Base-by-base conservation (phyloP, 345 rosid genomes). In the Eucalyptus marginata region DNA sequence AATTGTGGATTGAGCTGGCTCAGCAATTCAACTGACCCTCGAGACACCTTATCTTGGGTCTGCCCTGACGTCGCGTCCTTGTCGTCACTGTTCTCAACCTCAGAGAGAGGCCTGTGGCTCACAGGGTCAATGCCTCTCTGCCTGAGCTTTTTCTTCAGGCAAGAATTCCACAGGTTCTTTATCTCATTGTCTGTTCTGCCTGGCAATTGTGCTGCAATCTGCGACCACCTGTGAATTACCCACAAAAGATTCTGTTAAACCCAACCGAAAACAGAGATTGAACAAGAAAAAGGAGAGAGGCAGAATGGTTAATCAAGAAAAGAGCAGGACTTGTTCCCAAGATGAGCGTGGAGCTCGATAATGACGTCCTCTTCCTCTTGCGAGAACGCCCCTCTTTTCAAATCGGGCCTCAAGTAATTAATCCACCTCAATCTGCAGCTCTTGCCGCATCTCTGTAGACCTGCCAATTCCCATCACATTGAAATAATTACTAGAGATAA, bases 381-480 rank as follows among this genome's bases (percentile, higher is more conserved):
- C 27, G 99, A 97, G 89, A 97, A 96, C 93, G 99, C 94, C 88
- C 99, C 99, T 92, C 99, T 88, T 92, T 97, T 97, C 92, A 97
- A 93, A 93, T 97, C 99, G 88, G 99, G 99, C 93, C 99, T 94
- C 90, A 97, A 86, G 93, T 97, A 96, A 89, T 97, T 97, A 90
- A 97, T 97, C 99, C 99, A 97, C 89, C 99, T 94, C 87, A 97
- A 92, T 88, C 99, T 93, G 92, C 99, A 97, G 90, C 99, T 97
- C 91, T 97, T 97, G 10, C 99, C 99, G 91, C 99, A 97, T 89
- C 99, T 95, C 89, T 96, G 99, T 87, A 97, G 89, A 86, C 99
- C 99, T 96, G 95, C 31, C 33, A 87, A 89, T 46, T 14, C 43
- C 43, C 49, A 87, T 46, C 22, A 31, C 59, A 87, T 43, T 40